phyloP scores from a whole-genome alignment of 768 basidiomycete species.

The Podaxis sp. region DNA sequence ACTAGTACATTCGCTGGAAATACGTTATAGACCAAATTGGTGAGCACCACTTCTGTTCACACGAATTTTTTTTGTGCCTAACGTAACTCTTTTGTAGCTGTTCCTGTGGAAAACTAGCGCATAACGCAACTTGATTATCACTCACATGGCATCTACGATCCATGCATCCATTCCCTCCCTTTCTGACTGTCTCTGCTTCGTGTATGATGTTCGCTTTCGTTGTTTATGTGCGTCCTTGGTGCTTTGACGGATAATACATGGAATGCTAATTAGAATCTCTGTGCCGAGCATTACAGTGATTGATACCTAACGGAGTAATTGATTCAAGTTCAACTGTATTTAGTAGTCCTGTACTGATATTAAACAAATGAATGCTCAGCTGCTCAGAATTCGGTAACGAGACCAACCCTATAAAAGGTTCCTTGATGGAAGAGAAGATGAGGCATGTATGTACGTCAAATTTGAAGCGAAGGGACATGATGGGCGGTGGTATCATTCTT shows the following conservation, averaged over 20 bases:
- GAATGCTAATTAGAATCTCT: slow-evolving; percentile 1
- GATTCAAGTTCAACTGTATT: slow-evolving; percentile 18
- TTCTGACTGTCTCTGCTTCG: neutral
- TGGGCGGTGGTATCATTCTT: neutral
- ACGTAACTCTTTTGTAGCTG: neutral
- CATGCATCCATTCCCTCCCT: neutral
- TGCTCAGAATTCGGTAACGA: neutral
- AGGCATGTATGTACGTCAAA: neutral
- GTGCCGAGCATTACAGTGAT: neutral
- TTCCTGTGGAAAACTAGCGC: neutral
- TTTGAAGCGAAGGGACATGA: neutral
- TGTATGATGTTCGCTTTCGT: neutral
- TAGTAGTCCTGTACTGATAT: neutral
- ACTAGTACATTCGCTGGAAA: neutral
- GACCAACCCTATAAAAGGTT: neutral
- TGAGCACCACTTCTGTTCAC: neutral
- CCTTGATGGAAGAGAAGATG: neutral
- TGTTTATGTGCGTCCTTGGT: neutral
- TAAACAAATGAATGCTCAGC: neutral
- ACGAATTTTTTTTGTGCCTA: neutral
- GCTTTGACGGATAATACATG: slow-evolving; percentile 5
- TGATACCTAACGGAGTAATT: neutral
- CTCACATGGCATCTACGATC: neutral
- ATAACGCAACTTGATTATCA: neutral
- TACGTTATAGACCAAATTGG: slow-evolving; percentile 2